Base-by-base conservation (phyloP, 164 flowering plant species). In the Umbellularia californica region DNA sequence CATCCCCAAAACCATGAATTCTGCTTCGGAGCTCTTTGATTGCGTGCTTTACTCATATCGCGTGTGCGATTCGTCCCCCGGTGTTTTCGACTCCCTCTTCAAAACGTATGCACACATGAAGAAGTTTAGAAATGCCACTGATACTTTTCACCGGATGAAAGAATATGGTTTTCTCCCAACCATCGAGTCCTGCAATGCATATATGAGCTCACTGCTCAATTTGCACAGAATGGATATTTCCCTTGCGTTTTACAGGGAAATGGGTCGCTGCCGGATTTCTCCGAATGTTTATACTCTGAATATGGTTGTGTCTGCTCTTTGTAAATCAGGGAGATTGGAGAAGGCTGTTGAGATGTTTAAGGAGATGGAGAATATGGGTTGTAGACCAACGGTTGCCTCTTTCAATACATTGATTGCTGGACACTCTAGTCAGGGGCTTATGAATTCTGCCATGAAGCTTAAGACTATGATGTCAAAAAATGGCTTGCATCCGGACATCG, bases 81-180 rank as follows among this genome's bases (percentile, higher is more conserved):
- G 86, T 27, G 94, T 91, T 69, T 95, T 95, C 69, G 95, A 95
- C 76, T 80, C 80, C 15, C 80, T 93, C 70, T 95, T 93, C 77
- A 89, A 86, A 79, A 87, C 90, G 23, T 89, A 81, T 82, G 97
- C 99, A 2, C 93, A 89, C 75, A 23, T 89, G 89, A 91, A 83
- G 80, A 91, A 90, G 85, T 84, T 90, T 50, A 84, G 94, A 82
- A 82, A 84, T 81, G 90, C 94, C 3, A 87, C 91, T 0, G 89
- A 87, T 72, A 81, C 83, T 14, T 95, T 90, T 76, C 81, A 79
- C 69, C 79, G 76, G 35, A 95, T 95, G 97, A 90, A 81, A 78
- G 92, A 88, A 41, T 90, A 89, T 80, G 97, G 98, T 47, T 90
- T 95, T 81, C 84, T 87, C 50, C 97, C 99, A 1, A 87, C 83